Base-by-base conservation (phyloP, 2,329 filamentous ascomycete species). In the Lasiodiplodia sp. region DNA sequence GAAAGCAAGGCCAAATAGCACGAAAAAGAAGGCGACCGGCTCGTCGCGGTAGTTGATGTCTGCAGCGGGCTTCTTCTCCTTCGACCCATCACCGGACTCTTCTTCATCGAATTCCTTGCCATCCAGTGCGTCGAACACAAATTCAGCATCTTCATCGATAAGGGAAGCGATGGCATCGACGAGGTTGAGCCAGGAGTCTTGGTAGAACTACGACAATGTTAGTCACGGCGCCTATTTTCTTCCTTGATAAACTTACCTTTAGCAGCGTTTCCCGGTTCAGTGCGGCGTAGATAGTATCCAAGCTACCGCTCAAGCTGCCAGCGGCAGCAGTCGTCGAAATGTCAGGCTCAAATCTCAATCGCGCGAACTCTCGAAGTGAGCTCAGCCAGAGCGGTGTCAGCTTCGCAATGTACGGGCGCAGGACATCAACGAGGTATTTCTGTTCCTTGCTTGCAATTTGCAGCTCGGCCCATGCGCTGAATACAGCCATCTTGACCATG, bases 41-140 rank as follows among this genome's bases (percentile, higher is more conserved):
- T 99, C 96, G 76, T 98, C 95, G 58, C 96, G 92, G 78, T 99
- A 99, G 79, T 98, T 98, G 82, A 99, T 98, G 72, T 95, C 92
- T 1, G 79, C 75, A 18, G 78, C 73, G 12, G 81, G 72, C 31
- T 80, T 78, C 40, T 65, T 58, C 51, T 38, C 60, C n/a, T 51
- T 52, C 16, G 62, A 44, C 12, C 28, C 53, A 28, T 55, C 62
- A 4, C 31, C 67, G 8, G 75, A 70, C 16, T 66, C 60, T 5
- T 58, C 62, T n/a, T 55, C 44, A 60, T 80, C 55, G 5, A 58
- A 31, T 2, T 83, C 81, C 75, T 96, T 97, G 64, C 94, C 94
- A 76, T 99, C 96, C 7, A 99, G 83, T 1, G 96, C 96, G 79
- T 97, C 94, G 76, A 99, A 99, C 3, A 99, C 96, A 71, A 97